Percentiles rank a stretch among this genome's conserved stretches.
Evolutionary conservation across 805 yeast genomes (phyloP).

Genomic region (Barnettozyma siamensis): DNA sequence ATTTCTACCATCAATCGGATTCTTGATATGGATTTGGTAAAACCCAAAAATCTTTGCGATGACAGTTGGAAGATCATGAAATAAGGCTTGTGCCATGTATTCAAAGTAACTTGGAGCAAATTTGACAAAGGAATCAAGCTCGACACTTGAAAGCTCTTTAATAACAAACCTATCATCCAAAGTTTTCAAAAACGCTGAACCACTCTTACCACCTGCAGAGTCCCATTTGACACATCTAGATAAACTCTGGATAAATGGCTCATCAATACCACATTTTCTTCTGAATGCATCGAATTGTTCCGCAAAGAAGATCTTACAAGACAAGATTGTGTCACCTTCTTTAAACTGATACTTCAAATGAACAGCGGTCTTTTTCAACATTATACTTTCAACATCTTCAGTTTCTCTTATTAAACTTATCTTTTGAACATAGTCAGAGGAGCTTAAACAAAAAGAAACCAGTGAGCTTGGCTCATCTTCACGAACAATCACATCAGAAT

Average conservation of each 20-base stretch:
- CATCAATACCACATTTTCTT: slow-evolving; percentile 71
- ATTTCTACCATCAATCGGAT: slow-evolving; percentile 66
- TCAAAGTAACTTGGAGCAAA: slow-evolving; percentile 97
- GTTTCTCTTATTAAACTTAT: slow-evolving; percentile 29
- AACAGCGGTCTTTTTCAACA: slow-evolving; percentile 79
- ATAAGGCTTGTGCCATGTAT: slow-evolving; percentile 90
- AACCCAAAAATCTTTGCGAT: slow-evolving; percentile 93
- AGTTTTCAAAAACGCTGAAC: slow-evolving; percentile 89
- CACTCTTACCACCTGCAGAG: slow-evolving; percentile 94
- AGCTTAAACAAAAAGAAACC: slow-evolving; percentile 86
- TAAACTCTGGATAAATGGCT: slow-evolving; percentile 77
- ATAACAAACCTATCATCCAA: slow-evolving; percentile 84
- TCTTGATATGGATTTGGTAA: slow-evolving; percentile 86
- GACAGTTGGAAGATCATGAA: slow-evolving; percentile 92
- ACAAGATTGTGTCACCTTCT: slow-evolving; percentile 74
- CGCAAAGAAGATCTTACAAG: slow-evolving; percentile 91
- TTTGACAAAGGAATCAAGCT: slow-evolving; percentile 86
- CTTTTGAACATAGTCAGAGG: slow-evolving; percentile 73
- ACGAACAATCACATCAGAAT: slow-evolving; percentile 86
- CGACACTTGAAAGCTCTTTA: slow-evolving; percentile 82
- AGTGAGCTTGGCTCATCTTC: slow-evolving; percentile 96
- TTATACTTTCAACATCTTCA: slow-evolving; percentile 48
- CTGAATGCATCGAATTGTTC: slow-evolving; percentile 96
- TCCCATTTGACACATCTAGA: slow-evolving; percentile 95
- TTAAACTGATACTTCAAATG: slow-evolving; percentile 90